Percentiles rank a stretch among this genome's conserved stretches.
phyloP scores from a whole-genome alignment of 2,329 filamentous ascomycete genomes.

The Phoma herbarum region DNA sequence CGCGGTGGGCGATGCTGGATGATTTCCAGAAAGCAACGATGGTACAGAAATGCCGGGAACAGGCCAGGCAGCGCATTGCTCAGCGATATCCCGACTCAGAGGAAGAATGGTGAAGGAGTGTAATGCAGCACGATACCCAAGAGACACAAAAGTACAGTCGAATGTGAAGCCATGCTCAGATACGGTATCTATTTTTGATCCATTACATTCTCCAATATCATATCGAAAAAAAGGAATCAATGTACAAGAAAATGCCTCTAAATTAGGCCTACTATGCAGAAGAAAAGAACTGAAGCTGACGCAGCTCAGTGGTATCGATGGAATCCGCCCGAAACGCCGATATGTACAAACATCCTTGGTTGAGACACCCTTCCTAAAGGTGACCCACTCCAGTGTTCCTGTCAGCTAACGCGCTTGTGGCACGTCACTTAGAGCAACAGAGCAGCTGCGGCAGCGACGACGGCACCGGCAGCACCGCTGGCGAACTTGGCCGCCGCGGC shows the following conservation, averaged over 20 bases:
- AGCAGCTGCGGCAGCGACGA: constrained; percentile 34
- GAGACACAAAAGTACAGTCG: background rate
- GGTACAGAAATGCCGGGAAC: background rate
- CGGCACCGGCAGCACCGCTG: constrained; percentile 33
- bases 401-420: constrained; percentile 1
- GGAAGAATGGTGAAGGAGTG: constrained; percentile 26
- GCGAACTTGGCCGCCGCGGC: constrained; percentile 33
- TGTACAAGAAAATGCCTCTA: constrained; percentile 27
- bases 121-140: background rate
- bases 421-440: constrained; percentile 36
- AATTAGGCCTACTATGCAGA: constrained; percentile 10
- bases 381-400: constrained; percentile 3
- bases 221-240: constrained; percentile 10
- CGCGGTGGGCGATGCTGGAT: background rate
- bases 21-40: background rate
- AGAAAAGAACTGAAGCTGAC: constrained; percentile 7
- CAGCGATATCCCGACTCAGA: constrained; percentile 26
- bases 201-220: constrained; percentile 11
- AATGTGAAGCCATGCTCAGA: background rate
- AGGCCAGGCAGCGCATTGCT: background rate
- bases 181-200: constrained; percentile 8
- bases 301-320: constrained; percentile 32
- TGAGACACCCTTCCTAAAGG: background rate
- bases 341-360: constrained; percentile 19
- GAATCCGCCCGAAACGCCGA: constrained; percentile 23